Base-by-base conservation (phyloP, 139 green algal genomes). In the Picochlorum sp. region DNA sequence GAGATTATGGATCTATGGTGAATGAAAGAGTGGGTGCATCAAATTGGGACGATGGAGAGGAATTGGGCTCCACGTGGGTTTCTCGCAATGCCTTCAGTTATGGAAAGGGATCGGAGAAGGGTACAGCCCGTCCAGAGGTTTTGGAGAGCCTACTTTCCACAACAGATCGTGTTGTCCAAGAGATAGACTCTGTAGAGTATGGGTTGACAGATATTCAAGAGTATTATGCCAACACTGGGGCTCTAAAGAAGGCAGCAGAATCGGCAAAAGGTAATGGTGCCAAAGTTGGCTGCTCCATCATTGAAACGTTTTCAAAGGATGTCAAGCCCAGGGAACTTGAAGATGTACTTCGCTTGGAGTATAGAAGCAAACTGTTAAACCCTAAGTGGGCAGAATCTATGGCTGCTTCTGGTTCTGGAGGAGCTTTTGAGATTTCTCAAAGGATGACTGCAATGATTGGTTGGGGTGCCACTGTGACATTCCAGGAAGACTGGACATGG, bases 171-270 rank as follows among this genome's bases (percentile, higher is more conserved):
- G 73, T 96, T 49, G 82, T 93, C 55, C 67, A 75, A 55, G 78
- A 95, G 70, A 83, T 98, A 25, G 92, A 98, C 81, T 85, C 61
- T 32, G 92, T 98, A 7, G 92, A 98, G 77, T 98, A 98, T 63
- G 92, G 92, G 7, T 81, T 98, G 13, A 97, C 92, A 0, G 90
- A 96, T 79, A 61, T 61, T 20, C 55, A 61, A 76, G 80, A 71
- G 39, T 82, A 79, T 43, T 73, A 72, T 36, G 61, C 67, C 25
- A 69, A 71, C 43, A 89, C 85, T 4, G 85, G 91, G 3, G 92
- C 90, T 2, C 78, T 98, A 13, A 77, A 81, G 50, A 68, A 63
- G 5, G 92, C 92, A 3, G 91, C 90, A 2, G 63, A 90, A 67
- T 76, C 64, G 5, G 87, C 85, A 1, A 51, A 58, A 12, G 62